phyloP scores from a whole-genome alignment of 257 asterid species.

The Solanum microdontum region DNA sequence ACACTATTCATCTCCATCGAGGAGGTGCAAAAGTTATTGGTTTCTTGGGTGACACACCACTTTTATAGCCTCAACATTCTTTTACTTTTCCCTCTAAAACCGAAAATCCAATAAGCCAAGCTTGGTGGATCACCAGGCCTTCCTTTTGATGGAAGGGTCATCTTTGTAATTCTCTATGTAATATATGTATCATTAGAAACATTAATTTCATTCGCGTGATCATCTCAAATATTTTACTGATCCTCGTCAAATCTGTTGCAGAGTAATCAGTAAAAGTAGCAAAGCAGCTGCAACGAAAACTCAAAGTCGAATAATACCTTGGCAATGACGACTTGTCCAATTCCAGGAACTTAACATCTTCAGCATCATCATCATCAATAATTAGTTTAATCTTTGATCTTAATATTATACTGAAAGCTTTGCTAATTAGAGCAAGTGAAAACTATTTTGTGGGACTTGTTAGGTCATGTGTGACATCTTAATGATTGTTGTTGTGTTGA shows the following conservation, averaged over 20 bases:
- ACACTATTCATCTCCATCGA: too few relatives aligned
- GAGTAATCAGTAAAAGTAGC: neutral
- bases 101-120: constrained; percentile 46
- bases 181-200: neutral
- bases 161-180: neutral
- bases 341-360: neutral
- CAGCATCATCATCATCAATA: neutral
- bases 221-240: neutral
- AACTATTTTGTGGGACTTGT: neutral
- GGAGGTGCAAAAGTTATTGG: constrained; percentile 27
- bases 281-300: neutral
- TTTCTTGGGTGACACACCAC: constrained; percentile 50
- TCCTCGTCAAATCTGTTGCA: neutral
- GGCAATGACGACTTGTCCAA: neutral
- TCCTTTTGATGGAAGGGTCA: constrained; percentile 12
- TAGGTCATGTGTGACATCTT: neutral
- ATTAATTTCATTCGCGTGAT: neutral
- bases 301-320: neutral
- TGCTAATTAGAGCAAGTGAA: neutral
- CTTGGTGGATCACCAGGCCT: constrained; percentile 28
- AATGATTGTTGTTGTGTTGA: neutral
- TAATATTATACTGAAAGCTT: neutral
- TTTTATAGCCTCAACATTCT: constrained; percentile 38
- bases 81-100: constrained; percentile 23
- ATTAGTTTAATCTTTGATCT: neutral